A percentile compares a stretch with the other conserved stretches of the same genome.
These are phyloP conservation scores for Gracilaria domingensis DNA, from an alignment of 23 red algal genomes.

Conservation along the genomic window DNA sequence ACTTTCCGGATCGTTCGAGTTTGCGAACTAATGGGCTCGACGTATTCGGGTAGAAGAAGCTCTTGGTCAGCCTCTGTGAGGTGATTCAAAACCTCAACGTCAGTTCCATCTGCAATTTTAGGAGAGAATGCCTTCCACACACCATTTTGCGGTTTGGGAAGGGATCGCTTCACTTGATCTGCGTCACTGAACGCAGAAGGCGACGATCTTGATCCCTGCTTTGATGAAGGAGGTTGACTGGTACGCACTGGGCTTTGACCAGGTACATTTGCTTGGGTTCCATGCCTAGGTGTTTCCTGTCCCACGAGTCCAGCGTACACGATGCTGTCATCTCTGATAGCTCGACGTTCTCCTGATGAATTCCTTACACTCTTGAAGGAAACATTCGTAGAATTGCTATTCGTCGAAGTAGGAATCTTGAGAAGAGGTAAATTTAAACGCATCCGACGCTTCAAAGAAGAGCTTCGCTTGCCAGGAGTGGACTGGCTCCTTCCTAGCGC, in stretches of 20 bases:
- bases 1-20: background rate
- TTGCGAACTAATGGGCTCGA: background rate
- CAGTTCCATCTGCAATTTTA: background rate
- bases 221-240: background rate
- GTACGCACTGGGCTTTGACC: background rate
- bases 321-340: slow-evolving; percentile 38
- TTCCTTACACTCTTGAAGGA: slow-evolving; percentile 22
- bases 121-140: slow-evolving; percentile 2
- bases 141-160: background rate
- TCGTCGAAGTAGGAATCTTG: background rate
- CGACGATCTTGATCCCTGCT: background rate
- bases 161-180: too few species aligned
- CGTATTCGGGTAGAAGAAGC: slow-evolving; percentile 1
- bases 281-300: background rate
- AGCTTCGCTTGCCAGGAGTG: slow-evolving; percentile 28
- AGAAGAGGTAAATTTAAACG: slow-evolving; percentile 23
- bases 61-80: slow-evolving; percentile 19
- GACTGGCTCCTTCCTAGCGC: slow-evolving; percentile 37
- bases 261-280: background rate
- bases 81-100: background rate
- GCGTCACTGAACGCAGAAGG: background rate
- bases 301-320: slow-evolving; percentile 12
- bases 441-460: slow-evolving; percentile 1
- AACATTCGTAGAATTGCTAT: background rate
- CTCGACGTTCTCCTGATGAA: slow-evolving; percentile 10